Evolutionary conservation across 768 basidiomycete genomes (phyloP).

Genomic region (Mycena sanguinolenta): DNA sequence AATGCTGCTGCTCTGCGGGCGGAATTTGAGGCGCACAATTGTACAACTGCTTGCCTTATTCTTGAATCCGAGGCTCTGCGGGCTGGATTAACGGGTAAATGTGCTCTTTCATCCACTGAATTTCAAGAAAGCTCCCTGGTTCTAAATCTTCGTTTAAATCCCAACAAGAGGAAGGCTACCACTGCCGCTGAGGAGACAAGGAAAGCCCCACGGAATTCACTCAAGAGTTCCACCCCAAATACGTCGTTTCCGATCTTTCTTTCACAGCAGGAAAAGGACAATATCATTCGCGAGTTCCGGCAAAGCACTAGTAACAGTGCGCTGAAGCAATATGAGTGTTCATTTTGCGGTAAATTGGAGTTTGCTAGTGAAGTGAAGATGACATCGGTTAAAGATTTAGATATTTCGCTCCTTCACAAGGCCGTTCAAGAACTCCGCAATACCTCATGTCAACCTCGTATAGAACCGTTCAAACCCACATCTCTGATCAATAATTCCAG

Average conservation of each 20-base stretch:
- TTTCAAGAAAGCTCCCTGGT: neutral
- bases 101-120: neutral
- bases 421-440: neutral
- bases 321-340: neutral
- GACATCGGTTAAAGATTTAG: neutral
- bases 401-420: neutral
- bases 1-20: neutral
- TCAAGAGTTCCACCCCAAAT: neutral
- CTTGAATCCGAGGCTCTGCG: neutral
- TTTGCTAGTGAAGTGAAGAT: neutral
- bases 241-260: neutral
- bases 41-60: neutral
- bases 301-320: neutral
- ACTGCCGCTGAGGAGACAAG: neutral
- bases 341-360: neutral
- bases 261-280: neutral
- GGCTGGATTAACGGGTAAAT: neutral
- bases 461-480: neutral
- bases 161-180: neutral
- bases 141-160: neutral
- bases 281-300: neutral
- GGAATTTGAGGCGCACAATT: neutral
- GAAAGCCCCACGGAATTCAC: neutral
- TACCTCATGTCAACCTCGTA: neutral
- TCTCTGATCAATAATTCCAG: neutral